Conservation (phyloP, 2,329 filamentous ascomycete genomes). For the Trichophyton benhamiae region DNA sequence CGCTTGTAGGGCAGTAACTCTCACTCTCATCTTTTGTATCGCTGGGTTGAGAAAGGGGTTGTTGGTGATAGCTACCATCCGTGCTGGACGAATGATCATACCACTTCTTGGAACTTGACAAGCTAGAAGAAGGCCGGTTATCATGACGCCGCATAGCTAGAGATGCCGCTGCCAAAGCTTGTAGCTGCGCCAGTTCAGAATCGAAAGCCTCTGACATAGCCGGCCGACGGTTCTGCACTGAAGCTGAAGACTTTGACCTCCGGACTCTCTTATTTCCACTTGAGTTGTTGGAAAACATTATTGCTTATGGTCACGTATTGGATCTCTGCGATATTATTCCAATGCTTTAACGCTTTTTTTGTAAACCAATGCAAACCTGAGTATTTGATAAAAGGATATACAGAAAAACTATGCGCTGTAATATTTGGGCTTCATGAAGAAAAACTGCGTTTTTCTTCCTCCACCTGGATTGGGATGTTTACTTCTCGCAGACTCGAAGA, state of each 20-base stretch:
- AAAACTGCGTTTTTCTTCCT: background rate
- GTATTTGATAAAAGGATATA: background rate
- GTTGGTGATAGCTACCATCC: background rate
- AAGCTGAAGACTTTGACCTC: conserved; percentile 29
- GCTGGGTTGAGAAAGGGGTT: background rate
- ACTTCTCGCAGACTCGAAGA: background rate
- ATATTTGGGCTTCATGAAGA: background rate
- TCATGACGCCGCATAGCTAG: conserved; percentile 30
- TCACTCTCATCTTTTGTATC: background rate
- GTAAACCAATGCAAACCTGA: background rate
- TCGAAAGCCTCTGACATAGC: conserved; percentile 20
- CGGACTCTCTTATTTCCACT: conserved; percentile 23
- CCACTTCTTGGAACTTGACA: background rate
- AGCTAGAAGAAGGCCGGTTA: conserved; percentile 13
- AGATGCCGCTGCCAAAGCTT: conserved; percentile 32
- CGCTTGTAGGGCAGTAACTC: background rate
- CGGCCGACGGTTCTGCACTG: conserved; percentile 22
- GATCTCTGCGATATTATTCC: background rate
- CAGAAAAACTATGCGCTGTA: background rate
- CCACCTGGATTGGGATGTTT: background rate
- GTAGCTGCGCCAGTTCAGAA: conserved; percentile 21
- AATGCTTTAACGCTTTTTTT: background rate
- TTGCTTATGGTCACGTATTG: background rate
- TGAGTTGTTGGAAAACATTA: conserved; percentile 21
- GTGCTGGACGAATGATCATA: background rate